Percentiles rank a stretch among this genome's conserved stretches.
Conservation (phyloP, 2,329 filamentous ascomycete species). For the Sordariomycetes sp. region DNA sequence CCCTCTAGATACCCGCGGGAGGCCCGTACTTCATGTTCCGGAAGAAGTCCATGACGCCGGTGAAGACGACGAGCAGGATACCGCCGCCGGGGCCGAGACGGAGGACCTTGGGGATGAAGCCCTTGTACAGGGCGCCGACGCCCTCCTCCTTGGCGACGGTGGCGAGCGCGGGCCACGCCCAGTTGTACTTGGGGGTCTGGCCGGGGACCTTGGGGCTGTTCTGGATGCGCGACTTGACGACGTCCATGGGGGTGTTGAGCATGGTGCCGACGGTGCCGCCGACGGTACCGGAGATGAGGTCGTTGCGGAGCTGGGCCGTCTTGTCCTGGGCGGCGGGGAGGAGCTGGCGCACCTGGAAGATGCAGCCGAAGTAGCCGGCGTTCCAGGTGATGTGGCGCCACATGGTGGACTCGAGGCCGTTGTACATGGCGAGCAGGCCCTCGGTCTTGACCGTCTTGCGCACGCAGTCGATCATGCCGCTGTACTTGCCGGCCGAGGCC, state of each 20-base stretch:
- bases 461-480: slow-evolving; percentile 67
- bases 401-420: slow-evolving; percentile 89
- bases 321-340: slow-evolving; percentile 74
- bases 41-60: slow-evolving; percentile 89
- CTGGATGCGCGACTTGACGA: slow-evolving; percentile 96
- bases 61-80: slow-evolving; percentile 75
- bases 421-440: slow-evolving; percentile 81
- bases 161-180: slow-evolving; percentile 79
- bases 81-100: slow-evolving; percentile 42
- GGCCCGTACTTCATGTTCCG: slow-evolving; percentile 36
- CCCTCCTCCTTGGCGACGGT: slow-evolving; percentile 91
- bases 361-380: slow-evolving; percentile 93
- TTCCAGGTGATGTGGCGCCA: slow-evolving; percentile 92
- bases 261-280: slow-evolving; percentile 85
- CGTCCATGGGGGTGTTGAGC: slow-evolving; percentile 90
- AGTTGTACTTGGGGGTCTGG: slow-evolving; percentile 87
- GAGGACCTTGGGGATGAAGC: slow-evolving; percentile 82
- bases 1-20: neutral
- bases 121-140: slow-evolving; percentile 87
- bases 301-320: slow-evolving; percentile 69
- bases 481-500: slow-evolving; percentile 81
- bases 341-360: slow-evolving; percentile 86
- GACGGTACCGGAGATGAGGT: slow-evolving; percentile 72
- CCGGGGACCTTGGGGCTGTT: slow-evolving; percentile 81
- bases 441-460: slow-evolving; percentile 73